These are phyloP conservation scores for Aegle marmelos DNA, from an alignment of 345 rosid species.

Conservation along the genomic window DNA sequence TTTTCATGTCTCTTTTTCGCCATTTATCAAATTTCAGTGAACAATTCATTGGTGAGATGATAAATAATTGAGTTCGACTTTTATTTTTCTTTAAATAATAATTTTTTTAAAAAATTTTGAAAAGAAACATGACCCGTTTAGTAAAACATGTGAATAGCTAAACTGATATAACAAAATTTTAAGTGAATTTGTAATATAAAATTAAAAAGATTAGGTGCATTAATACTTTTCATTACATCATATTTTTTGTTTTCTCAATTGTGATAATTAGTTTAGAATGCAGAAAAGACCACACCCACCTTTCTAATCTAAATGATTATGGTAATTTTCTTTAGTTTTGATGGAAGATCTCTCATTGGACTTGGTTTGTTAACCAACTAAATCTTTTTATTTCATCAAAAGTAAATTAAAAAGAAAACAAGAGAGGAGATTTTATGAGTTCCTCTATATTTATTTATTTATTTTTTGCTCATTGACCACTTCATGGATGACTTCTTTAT, in stretches of 20 bases:
- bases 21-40: too few relatives aligned
- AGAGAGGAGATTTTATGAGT: not conserved
- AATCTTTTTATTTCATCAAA: not conserved
- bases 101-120: too few relatives aligned
- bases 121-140: too few relatives aligned
- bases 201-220: not conserved
- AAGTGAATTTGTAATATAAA: not conserved
- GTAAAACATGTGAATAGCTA: too few relatives aligned
- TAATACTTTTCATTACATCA: not conserved
- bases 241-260: not conserved
- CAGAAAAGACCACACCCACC: not conserved
- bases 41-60: too few relatives aligned
- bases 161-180: too few relatives aligned
- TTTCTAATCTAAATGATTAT: not conserved
- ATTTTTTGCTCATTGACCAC: not conserved
- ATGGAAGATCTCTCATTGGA: not conserved
- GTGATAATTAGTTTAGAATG: not conserved
- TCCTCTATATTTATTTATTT: not conserved
- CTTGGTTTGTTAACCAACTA: not conserved
- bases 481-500: not conserved
- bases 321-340: not conserved
- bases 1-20: not conserved
- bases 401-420: not conserved
- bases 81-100: too few relatives aligned
- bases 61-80: too few relatives aligned